A percentile compares a stretch with the other conserved stretches of the same genome.
Conservation (phyloP, 2,329 filamentous ascomycete species). For the Hypoxylon rubiginosum region DNA sequence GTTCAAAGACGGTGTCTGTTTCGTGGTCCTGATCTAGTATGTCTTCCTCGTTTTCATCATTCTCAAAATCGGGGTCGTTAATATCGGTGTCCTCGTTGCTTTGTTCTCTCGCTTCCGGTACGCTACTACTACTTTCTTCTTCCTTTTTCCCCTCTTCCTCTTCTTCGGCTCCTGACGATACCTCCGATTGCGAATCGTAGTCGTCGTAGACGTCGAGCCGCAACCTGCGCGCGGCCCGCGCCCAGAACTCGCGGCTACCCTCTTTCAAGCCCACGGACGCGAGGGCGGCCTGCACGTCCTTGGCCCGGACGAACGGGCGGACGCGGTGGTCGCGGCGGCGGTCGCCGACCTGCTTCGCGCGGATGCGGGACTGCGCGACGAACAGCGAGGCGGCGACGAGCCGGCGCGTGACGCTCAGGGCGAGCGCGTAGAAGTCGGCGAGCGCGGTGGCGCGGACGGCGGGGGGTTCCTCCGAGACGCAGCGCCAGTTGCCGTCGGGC, state of each 20-base stretch:
- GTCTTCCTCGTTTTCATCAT: constrained; percentile 19
- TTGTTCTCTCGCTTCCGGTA: constrained; percentile 49
- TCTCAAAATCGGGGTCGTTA: background rate
- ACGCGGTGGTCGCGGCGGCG: constrained; percentile 36
- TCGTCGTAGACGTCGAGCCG: constrained; percentile 62
- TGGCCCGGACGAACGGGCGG: constrained; percentile 54
- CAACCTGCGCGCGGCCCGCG: constrained; percentile 62
- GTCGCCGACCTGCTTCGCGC: constrained; percentile 58
- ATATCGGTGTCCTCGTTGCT: constrained; percentile 46
- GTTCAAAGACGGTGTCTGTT: constrained; percentile 28
- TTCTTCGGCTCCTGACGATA: background rate
- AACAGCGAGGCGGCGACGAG: constrained; percentile 78
- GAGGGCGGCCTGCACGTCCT: constrained; percentile 65
- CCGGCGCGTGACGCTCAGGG: constrained; percentile 75
- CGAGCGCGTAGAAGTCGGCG: constrained; percentile 79
- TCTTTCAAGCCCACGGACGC: constrained; percentile 60
- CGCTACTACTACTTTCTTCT: background rate
- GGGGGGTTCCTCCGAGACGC: constrained; percentile 64
- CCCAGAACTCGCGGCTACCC: constrained; percentile 61
- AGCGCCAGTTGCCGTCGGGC: constrained; percentile 76
- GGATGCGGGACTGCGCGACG: constrained; percentile 77
- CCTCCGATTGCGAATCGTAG: constrained; percentile 40
- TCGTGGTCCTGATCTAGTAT: constrained; percentile 21
- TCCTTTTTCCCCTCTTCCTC: constrained; percentile 2
- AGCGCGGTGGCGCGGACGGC: constrained; percentile 81